Base-by-base conservation (phyloP, 805 yeast species). In the Ogataea degrootiae region DNA sequence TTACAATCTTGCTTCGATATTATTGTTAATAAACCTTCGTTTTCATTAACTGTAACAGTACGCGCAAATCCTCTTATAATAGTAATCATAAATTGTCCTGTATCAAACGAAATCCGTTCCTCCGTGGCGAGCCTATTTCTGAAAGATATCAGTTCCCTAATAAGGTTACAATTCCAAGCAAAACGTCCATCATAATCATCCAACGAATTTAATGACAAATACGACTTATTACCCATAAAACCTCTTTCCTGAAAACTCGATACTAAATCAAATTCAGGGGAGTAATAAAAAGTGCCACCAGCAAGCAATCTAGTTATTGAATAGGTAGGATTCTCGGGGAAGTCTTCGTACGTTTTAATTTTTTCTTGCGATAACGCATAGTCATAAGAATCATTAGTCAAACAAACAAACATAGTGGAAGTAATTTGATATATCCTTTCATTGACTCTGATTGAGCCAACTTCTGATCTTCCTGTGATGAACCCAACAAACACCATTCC, bases 381-480 rank as follows among this genome's bases (percentile, higher is more conserved):
- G 59, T 85, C 92, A 58, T 65, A 81, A 34, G 69, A 72, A 41
- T 77, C 80, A 41, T 75, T 76, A 49, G 77, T 79, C 39, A 86
- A 68, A 56, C 91, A 83, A 49, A 77, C 76, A 60, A 85, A 84
- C 46, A 80, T 82, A 1, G 83, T 85, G 22, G 76, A 80, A n/a
- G 74, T 68, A 6, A 86, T 75, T 42, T 68, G 72, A 53, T 70
- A 72, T 6, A 87, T 71, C 35, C 68, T 69, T 47, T 84, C 86
- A 6, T 73, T 66, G 0, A 80, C 68, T 42, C 78, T 67, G 0
- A 87, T 83, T 29, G 80, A 75, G 0, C 86, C 92, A 6, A 82
- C 80, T 45, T 75, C 77, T 3, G 67, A 60, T 16, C 75, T 67
- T 12, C 74, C 73, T 1, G 86, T 77, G 29, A 86, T 74, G 39